Evolutionary conservation across 2,329 filamentous ascomycete species (phyloP).

Genomic region (Ophiobolus disseminans): DNA sequence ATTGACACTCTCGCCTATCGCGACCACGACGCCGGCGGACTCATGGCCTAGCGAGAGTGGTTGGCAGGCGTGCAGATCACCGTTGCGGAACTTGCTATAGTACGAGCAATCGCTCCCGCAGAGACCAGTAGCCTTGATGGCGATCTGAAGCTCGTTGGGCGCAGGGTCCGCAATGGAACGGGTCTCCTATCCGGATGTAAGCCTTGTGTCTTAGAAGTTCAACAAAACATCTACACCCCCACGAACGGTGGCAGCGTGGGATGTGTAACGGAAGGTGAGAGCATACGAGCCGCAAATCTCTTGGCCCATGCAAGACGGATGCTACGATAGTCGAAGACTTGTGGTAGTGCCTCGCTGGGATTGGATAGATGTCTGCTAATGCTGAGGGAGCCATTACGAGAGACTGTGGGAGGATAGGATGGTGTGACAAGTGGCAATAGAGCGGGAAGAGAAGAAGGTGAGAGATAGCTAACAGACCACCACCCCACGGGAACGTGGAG

Average conservation of each 20-base stretch:
- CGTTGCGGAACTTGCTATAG: conserved; percentile 76
- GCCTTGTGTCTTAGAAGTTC: conserved; percentile 16
- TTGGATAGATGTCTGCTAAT: conserved; percentile 49
- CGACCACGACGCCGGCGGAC: conserved; percentile 50
- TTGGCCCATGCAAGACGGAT: conserved; percentile 52
- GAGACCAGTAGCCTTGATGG: conserved; percentile 70
- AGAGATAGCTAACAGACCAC: conserved; percentile 36
- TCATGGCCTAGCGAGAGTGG: conserved; percentile 65
- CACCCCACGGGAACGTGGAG: conserved; percentile 49
- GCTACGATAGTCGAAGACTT: conserved; percentile 49
- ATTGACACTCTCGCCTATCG: conserved; percentile 46
- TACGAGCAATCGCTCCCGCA: conserved; percentile 75
- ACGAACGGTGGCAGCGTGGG: conserved; percentile 42
- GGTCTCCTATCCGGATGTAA: conserved; percentile 58
- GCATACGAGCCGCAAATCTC: conserved; percentile 52
- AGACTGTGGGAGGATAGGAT: conserved; percentile 27
- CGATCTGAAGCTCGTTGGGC: conserved; percentile 67
- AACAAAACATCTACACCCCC: conserved; percentile 37
- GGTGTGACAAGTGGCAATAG: conserved; percentile 28
- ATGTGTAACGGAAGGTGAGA: conserved; percentile 41
- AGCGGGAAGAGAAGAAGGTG: conserved; percentile 28
- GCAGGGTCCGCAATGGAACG: conserved; percentile 62
- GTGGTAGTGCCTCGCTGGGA: conserved; percentile 47
- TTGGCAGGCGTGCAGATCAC: conserved; percentile 70
- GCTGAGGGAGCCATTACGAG: conserved; percentile 52